These are phyloP conservation scores for Thelephora aurantiotincta DNA, from an alignment of 768 basidiomycete species.

Conservation along the genomic window DNA sequence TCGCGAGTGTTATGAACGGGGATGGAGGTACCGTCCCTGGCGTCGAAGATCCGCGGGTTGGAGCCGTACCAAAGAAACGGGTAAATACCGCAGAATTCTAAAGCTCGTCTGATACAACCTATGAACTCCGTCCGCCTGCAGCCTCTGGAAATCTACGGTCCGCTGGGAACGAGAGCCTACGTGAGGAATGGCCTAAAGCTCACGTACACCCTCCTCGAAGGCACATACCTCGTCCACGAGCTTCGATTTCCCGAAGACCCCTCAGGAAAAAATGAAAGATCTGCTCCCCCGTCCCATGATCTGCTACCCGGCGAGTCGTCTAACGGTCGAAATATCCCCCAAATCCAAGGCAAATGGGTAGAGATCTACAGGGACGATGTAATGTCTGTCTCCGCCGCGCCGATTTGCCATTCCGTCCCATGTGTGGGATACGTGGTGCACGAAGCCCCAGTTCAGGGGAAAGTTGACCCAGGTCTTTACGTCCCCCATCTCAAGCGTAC, in stretches of 20 bases:
- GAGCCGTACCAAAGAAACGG: constrained; percentile 7
- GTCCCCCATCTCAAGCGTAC: constrained; percentile 57
- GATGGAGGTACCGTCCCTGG: constrained; percentile 51
- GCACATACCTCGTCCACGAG: constrained; percentile 73
- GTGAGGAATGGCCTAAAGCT: constrained; percentile 53
- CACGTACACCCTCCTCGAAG: constrained; percentile 53
- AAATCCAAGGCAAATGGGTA: constrained; percentile 47
- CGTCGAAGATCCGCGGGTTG: constrained; percentile 42
- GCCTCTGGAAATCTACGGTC: constrained; percentile 79
- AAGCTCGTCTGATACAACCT: too few species aligned
- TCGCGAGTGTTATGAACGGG: constrained; percentile 61
- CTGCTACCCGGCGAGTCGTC: constrained; percentile 37
- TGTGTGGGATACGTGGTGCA: constrained; percentile 68
- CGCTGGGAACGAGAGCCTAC: constrained; percentile 70
- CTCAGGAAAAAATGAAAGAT: constrained; percentile 30
- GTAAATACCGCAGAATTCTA: constrained; percentile 1
- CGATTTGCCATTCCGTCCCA: constrained; percentile 67
- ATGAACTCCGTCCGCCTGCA: constrained; percentile 12
- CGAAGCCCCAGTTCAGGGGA: constrained; percentile 64
- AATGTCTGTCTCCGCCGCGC: constrained; percentile 59
- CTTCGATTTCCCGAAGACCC: constrained; percentile 53
- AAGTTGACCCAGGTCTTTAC: constrained; percentile 56
- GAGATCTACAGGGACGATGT: constrained; percentile 43
- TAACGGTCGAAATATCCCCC: constrained; percentile 47
- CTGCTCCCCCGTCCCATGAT: constrained; percentile 20